Percentiles rank a stretch among this genome's conserved stretches.
Evolutionary conservation across 768 basidiomycete genomes (phyloP).

Genomic region (Russula foetens): DNA sequence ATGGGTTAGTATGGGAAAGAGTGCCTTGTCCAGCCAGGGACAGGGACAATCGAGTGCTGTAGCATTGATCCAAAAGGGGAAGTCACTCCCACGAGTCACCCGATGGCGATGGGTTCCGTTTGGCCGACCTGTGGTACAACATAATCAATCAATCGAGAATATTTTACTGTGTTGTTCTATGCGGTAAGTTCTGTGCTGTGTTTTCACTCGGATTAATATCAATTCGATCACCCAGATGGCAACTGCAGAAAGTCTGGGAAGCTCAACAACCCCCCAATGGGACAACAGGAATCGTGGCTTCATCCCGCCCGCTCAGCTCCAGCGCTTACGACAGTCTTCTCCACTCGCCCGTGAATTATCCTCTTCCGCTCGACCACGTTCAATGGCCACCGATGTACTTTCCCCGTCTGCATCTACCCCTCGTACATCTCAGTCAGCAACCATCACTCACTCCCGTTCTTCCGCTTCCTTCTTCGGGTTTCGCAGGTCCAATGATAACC

Average conservation of each 20-base stretch:
- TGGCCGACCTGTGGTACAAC: too few species aligned
- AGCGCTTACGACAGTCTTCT: conserved; percentile 24
- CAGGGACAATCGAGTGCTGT: too few species aligned
- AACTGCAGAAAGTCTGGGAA: conserved; percentile 6
- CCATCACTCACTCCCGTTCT: conserved; percentile 40
- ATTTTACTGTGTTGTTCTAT: too few species aligned
- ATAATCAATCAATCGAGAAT: too few species aligned
- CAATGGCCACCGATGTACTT: neutral
- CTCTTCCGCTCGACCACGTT: conserved; percentile 15
- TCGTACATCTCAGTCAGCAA: conserved; percentile 19
- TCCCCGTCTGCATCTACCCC: conserved; percentile 5
- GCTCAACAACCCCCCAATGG: conserved; percentile 28
- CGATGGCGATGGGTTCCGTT: too few species aligned
- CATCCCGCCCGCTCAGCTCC: conserved; percentile 30
- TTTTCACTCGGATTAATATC: too few species aligned
- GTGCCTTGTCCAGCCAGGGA: too few species aligned
- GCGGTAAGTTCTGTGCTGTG: too few species aligned
- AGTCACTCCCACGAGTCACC: too few species aligned
- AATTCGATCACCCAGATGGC: conserved; percentile 1
- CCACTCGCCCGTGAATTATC: conserved; percentile 23
- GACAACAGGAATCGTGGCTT: conserved; percentile 31
- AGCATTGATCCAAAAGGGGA: too few species aligned
- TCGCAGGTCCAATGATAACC: conserved; percentile 31
- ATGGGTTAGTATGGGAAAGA: too few species aligned
- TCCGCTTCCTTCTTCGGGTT: conserved; percentile 64